Evolutionary conservation across 495 filamentous ascomycete species (phyloP).

Genomic region (Cercophora newfieldiana): DNA sequence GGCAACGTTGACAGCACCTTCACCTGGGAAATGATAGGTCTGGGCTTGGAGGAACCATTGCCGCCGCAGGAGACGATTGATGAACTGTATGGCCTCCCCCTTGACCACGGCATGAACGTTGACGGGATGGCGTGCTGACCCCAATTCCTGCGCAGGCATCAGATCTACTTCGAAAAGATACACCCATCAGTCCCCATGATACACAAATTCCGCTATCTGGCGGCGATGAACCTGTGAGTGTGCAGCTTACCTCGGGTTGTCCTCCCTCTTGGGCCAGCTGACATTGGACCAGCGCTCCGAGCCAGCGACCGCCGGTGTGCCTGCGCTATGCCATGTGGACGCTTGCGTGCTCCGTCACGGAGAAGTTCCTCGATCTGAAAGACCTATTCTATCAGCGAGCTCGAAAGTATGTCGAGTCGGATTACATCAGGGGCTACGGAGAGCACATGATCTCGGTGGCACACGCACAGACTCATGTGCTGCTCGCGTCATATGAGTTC

Average conservation of each 20-base stretch:
- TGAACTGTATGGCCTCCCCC: conserved; percentile 66
- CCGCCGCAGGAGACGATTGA: conserved; percentile 86
- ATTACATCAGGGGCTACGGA: conserved; percentile 91
- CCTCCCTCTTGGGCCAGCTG: conserved; percentile 14
- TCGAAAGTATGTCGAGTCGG: conserved; percentile 83
- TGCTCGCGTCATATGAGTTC: conserved; percentile 86
- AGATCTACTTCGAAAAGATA: conserved; percentile 87
- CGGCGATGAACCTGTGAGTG: conserved; percentile 72
- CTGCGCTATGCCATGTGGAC: conserved; percentile 95
- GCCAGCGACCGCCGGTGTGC: conserved; percentile 81
- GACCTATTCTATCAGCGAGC: conserved; percentile 84
- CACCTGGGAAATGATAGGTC: conserved; percentile 88
- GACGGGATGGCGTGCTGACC: conserved; percentile 19
- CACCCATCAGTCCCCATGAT: conserved; percentile 84
- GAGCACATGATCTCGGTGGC: conserved; percentile 80
- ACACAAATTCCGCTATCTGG: conserved; percentile 81
- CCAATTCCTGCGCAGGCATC: conserved; percentile 54
- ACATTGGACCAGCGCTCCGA: conserved; percentile 57
- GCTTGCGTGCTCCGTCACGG: conserved; percentile 75
- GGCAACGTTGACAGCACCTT: conserved; percentile 52
- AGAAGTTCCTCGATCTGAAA: conserved; percentile 74
- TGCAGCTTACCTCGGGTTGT: background rate
- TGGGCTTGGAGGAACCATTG: conserved; percentile 90
- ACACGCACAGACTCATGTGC: conserved; percentile 77
- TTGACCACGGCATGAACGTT: background rate